Base-by-base conservation (phyloP, 306 rosid species). In the Benincasa hispida region DNA sequence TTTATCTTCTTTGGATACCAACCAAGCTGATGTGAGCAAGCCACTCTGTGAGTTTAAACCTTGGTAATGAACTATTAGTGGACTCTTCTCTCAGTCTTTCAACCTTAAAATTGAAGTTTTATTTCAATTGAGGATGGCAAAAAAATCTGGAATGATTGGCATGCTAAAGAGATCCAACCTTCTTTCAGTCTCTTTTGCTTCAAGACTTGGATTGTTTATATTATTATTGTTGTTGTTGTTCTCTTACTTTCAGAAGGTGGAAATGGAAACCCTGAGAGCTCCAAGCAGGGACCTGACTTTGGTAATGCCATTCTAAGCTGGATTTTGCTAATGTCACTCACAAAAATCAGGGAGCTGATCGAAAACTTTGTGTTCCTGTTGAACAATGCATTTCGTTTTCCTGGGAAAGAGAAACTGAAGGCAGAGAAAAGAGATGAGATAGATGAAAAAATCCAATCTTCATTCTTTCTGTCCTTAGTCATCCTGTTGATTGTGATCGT, bases 381-480 rank as follows among this genome's bases (percentile, higher is more conserved):
- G 86, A 84, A 81, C 53, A 83, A 79, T 66, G 48, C 88, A 17
- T 78, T 86, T 79, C 82, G 76, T 34, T 74, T 75, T 30, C 82
- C 82, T 5, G 74, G 37, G 73, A 77, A 13, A 8, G 78, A 56
- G 21, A 82, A 81, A 25, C 62, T 77, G 24, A 35, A 77, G n/a
- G 11, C 34, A 6, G 75, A 77, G 41, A 61, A 77, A 66, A 25
- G 41, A 55, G 84, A 81, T 41, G 39, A 77, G 35, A 50, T 85
- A 32, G 78, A 85, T 24, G 88, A 82, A 56, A 90, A 87, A 80
- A 65, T 90, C 30, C 79, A 82, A 62, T 85, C 96, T n/a, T 82
- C 96, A 17, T 37, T 87, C 11, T 85, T 82, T 79, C 89, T 90
- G 60, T 75, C 89, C 27, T 47, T 92, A 25, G 79, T 90, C 12